phyloP scores from a whole-genome alignment of 192 early-diverging fungal species.

The Gamsiella multidivaricata region DNA sequence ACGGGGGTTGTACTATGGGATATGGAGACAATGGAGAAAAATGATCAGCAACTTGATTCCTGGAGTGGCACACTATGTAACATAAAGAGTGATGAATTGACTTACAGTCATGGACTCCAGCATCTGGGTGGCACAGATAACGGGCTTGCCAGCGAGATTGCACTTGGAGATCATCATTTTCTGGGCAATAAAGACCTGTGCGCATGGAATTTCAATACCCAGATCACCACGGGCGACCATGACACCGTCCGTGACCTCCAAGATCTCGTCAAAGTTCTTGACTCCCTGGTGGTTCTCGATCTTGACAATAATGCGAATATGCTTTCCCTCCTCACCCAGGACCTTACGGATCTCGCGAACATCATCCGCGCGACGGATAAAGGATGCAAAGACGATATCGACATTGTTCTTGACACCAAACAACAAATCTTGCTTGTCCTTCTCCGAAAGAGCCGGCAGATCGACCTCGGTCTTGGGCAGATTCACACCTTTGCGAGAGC shows the following conservation, averaged over 20 bases:
- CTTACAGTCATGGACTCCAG: constrained; percentile 91
- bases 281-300: constrained; percentile 98
- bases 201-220: constrained; percentile 96
- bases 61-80: too few species aligned
- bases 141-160: constrained; percentile 96
- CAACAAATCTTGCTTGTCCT: constrained; percentile 89
- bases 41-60: not conserved
- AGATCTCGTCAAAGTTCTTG: constrained; percentile 98
- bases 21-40: constrained; percentile 23
- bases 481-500: constrained; percentile 96
- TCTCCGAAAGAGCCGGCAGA: constrained; percentile 94
- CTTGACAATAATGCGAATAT: constrained; percentile 97
- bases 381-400: constrained; percentile 96
- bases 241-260: constrained; percentile 92
- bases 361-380: constrained; percentile 94
- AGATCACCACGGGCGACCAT: constrained; percentile 99
- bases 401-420: constrained; percentile 96
- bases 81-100: constrained; percentile 12
- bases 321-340: constrained; percentile 81
- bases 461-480: constrained; percentile 91
- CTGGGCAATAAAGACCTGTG: constrained; percentile 92
- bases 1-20: constrained; percentile 85
- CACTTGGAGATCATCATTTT: constrained; percentile 99
- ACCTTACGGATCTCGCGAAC: constrained; percentile 89
- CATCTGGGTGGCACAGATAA: constrained; percentile 99